Evolutionary conservation across 108 stramenopile genomes (phyloP).

Genomic region (Pseudonitzschia delicatissima): DNA sequence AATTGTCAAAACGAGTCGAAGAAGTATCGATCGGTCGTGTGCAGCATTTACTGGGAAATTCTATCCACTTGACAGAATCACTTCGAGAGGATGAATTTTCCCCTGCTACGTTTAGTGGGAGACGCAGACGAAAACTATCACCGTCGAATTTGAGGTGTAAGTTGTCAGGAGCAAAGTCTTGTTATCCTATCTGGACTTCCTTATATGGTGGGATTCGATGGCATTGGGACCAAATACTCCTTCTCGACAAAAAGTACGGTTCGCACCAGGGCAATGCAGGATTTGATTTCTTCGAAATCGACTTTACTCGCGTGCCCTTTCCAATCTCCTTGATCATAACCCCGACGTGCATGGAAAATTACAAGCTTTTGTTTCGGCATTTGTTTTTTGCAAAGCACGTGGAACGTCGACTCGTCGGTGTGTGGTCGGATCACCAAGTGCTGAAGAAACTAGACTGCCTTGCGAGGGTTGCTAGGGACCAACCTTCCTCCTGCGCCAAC

Average conservation of each 20-base stretch:
- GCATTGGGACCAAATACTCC: too few species aligned
- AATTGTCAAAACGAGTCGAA: constrained; percentile 59
- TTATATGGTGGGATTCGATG: constrained; percentile 44
- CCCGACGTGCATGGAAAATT: constrained; percentile 69
- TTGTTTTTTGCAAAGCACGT: constrained; percentile 98
- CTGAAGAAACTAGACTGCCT: constrained; percentile 76
- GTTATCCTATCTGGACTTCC: constrained; percentile 61
- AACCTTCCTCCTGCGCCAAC: constrained; percentile 84
- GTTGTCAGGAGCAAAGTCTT: constrained; percentile 48
- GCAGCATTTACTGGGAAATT: constrained; percentile 76
- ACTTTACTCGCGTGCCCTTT: constrained; percentile 80
- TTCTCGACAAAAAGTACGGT: constrained; percentile 37
- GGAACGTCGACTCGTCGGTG: constrained; percentile 86
- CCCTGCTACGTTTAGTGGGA: not conserved
- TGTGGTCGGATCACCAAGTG: constrained; percentile 91
- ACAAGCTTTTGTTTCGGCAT: constrained; percentile 95
- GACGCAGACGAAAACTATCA: constrained; percentile 10
- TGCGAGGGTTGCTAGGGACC: constrained; percentile 72
- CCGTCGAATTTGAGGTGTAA: constrained; percentile 41
- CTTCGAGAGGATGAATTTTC: constrained; percentile 13
- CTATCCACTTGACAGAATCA: constrained; percentile 50
- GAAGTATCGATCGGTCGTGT: constrained; percentile 72
- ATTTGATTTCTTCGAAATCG: constrained; percentile 86
- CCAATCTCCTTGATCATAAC: constrained; percentile 91
- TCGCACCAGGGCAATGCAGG: constrained; percentile 61